A percentile compares a stretch with the other conserved stretches of the same genome.
These are phyloP conservation scores for Sherardia arvensis DNA, from an alignment of 257 asterid species.

Conservation along the genomic window DNA sequence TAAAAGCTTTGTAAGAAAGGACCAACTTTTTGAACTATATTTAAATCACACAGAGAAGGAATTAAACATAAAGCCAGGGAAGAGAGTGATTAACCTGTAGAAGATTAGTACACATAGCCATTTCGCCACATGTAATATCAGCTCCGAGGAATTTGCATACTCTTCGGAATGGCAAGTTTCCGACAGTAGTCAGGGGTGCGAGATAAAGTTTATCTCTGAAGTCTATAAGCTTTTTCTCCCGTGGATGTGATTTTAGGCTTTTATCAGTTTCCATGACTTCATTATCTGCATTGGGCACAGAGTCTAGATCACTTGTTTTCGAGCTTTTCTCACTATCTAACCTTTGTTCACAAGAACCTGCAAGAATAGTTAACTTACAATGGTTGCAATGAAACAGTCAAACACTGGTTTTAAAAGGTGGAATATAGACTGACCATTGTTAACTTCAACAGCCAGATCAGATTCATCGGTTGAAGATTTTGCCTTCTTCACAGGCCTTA, in stretches of 20 bases:
- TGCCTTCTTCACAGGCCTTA: conserved; percentile 64
- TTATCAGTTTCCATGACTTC: conserved; percentile 45
- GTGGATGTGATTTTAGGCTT: conserved; percentile 68
- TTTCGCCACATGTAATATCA: conserved; percentile 97
- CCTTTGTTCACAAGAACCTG: conserved; percentile 31
- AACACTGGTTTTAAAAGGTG: not conserved
- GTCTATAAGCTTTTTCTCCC: conserved; percentile 84
- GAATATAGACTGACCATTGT: conserved; percentile 33
- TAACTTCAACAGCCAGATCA: conserved; percentile 18
- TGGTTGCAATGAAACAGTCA: not conserved
- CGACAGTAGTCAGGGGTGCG: conserved; percentile 94
- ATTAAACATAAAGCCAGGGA: too few species aligned
- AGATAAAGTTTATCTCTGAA: conserved; percentile 83
- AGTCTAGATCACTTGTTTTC: conserved; percentile 22
- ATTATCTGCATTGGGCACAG: conserved; percentile 15
- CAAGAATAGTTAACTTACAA: conserved; percentile 12
- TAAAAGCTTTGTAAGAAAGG: not conserved
- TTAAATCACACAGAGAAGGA: not conserved
- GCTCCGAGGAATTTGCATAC: conserved; percentile 93
- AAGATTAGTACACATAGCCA: conserved; percentile 99
- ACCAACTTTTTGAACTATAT: not conserved
- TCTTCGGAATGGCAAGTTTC: conserved; percentile 85
- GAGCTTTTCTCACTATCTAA: conserved; percentile 20
- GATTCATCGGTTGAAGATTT: conserved; percentile 44
- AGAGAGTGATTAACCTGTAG: conserved; percentile 50